Evolutionary conservation across 371 early-diverging fungal genomes (phyloP), one percentile per base, ranked within the genome.

Genomic region (Mucor lusitanicus): DNA sequence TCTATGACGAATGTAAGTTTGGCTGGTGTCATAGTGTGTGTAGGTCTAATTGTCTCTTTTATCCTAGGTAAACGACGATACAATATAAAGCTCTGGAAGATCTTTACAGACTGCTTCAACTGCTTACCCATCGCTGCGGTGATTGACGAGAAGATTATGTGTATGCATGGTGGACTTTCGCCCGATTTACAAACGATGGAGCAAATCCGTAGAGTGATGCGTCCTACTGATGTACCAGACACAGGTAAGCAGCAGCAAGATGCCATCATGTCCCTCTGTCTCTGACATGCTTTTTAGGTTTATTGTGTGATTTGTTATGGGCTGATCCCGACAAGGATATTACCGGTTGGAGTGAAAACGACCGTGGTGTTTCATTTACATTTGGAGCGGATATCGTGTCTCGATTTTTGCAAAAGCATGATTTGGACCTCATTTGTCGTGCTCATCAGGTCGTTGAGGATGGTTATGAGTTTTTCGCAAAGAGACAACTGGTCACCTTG

Each of bases 391-490:
- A 90, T 63, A 90, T 97, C 65, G 94, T 99, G 5, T 83, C 87
- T 61, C 86, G 89, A 68, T 99, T 99, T 82, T 79, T 99, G 69
- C 87, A 90, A 64, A 90, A 88, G 65, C 93, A 95, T 76, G 95
- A 95, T 69, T 85, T 97, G 64, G 98, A 97, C 82, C 85, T 97
- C 25, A 90, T 98, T 19, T 95, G 96, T 77, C 88, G 99, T 59
- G 99, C 99, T 1, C 99, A 99, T 78, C 95, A 96, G 90, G 99
- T 99, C 1, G 99, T 99, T 19, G 99, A 99, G 77, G 98, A 98
- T 69, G 99, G 99, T 12, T 99, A 99, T 75, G 98, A 98, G 77
- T 99, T 99, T 79, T 98, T 98, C 87, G 93, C 94, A 62, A 92
- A 96, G 71, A 87, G 97, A 53, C 90, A 91, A 56, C 78, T 98